phyloP scores from a whole-genome alignment of 1,284 basidiomycete genomes.

The Gymnopus androsaceus region DNA sequence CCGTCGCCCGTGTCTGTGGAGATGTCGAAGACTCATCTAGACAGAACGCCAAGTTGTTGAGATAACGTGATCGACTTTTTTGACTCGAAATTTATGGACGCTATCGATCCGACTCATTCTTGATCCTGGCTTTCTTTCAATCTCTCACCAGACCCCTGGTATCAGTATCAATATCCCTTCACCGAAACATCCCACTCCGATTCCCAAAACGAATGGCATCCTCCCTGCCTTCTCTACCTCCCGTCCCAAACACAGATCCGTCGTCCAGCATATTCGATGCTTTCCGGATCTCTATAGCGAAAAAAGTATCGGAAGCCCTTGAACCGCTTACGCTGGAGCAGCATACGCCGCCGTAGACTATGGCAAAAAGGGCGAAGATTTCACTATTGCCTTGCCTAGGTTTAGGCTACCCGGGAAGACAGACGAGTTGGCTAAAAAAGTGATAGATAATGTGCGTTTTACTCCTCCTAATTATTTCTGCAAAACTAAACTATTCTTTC shows the following conservation, averaged over 20 bases:
- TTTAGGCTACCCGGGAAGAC: constrained; percentile 88
- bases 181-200: not conserved
- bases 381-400: constrained; percentile 88
- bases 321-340: constrained; percentile 69
- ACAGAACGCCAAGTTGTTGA: not conserved
- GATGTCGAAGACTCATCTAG: too few relatives aligned
- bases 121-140: constrained; percentile 29
- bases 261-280: constrained; percentile 76
- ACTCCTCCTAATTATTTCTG: not conserved
- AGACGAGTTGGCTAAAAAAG: constrained; percentile 75
- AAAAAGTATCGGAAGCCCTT: constrained; percentile 72
- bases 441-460: constrained; percentile 68
- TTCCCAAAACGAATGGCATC: constrained; percentile 4
- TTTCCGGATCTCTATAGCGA: constrained; percentile 85
- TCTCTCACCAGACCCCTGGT: constrained; percentile 22
- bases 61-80: not conserved
- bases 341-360: constrained; percentile 85
- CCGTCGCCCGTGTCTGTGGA: too few relatives aligned
- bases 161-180: constrained; percentile 16
- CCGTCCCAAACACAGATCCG: constrained; percentile 70
- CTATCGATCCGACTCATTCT: constrained; percentile 1
- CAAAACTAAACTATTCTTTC: not conserved
- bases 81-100: constrained; percentile 2
- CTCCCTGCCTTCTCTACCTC: constrained; percentile 44
- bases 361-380: constrained; percentile 91